phyloP scores from a whole-genome alignment of 441 rosid species.

The Populus tomentosa region DNA sequence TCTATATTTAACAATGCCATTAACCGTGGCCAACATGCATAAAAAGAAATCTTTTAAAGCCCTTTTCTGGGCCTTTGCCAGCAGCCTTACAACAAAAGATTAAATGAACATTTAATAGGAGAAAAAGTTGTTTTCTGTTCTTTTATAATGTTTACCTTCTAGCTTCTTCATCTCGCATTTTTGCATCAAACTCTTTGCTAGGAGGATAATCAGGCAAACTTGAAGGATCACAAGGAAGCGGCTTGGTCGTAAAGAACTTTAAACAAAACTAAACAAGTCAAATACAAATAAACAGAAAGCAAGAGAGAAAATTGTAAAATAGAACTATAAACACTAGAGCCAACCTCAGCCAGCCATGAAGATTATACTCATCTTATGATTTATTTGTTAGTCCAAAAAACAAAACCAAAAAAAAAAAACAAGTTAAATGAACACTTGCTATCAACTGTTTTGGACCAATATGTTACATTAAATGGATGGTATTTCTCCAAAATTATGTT shows the following conservation, averaged over 20 bases:
- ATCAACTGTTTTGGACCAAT: not conserved
- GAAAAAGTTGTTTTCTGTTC: not conserved
- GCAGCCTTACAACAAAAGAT: constrained; percentile 3
- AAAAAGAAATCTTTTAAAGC: not conserved
- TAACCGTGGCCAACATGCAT: not conserved
- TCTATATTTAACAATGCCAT: not conserved
- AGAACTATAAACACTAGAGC: not conserved
- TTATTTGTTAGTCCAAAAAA: not conserved
- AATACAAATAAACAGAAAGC: not conserved
- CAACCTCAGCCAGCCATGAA: not conserved
- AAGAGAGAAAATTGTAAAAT: not conserved
- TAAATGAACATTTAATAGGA: not conserved
- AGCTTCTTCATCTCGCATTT: constrained; percentile 82
- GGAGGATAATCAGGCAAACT: constrained; percentile 95
- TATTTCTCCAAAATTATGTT: not conserved
- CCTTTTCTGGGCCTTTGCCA: not conserved
- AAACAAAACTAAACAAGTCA: constrained; percentile 18
- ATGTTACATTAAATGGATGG: not conserved
- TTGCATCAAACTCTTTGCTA: constrained; percentile 94
- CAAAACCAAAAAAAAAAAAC: too few relatives aligned
- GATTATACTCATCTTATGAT: not conserved
- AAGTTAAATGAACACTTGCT: not conserved
- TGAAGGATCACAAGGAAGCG: constrained; percentile 89
- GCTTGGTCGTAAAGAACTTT: constrained; percentile 73
- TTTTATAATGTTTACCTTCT: constrained; percentile 54